phyloP scores from a whole-genome alignment of 441 rosid genomes.

The Populus hybrid region DNA sequence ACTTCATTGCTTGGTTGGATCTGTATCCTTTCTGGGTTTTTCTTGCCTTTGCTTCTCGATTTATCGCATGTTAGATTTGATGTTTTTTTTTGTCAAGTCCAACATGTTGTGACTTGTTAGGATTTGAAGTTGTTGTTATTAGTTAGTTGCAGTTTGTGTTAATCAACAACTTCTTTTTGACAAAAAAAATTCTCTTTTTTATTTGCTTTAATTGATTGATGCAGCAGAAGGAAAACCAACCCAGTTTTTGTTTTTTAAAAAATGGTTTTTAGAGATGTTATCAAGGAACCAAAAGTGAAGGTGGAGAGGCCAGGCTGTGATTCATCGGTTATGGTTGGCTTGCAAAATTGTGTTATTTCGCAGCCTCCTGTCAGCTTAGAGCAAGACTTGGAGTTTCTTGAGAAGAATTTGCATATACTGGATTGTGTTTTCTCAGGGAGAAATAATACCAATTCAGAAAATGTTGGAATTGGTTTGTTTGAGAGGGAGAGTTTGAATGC shows the following conservation, averaged over 20 bases:
- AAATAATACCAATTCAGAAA: constrained; percentile 13
- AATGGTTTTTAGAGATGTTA: constrained; percentile 39
- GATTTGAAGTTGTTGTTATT: not conserved
- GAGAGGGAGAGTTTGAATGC: constrained; percentile 20
- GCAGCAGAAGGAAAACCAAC: not conserved
- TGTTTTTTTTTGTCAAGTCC: not conserved
- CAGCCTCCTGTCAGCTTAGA: constrained; percentile 3
- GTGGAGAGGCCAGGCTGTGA: constrained; percentile 19
- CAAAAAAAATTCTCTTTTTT: not conserved
- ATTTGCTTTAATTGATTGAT: not conserved
- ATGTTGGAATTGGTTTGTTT: constrained; percentile 18
- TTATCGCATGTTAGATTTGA: not conserved
- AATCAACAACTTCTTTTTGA: not conserved
- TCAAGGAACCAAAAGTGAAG: constrained; percentile 22
- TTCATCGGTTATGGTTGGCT: constrained; percentile 11
- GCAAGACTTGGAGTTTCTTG: constrained; percentile 11
- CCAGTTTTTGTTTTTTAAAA: not conserved
- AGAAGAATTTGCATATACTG: constrained; percentile 22
- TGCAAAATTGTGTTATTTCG: constrained; percentile 16
- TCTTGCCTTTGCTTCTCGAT: not conserved
- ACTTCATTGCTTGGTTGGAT: not conserved
- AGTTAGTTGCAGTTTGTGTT: not conserved
- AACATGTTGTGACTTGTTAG: not conserved
- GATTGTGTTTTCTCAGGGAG: constrained; percentile 21
- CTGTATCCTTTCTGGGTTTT: not conserved